phyloP scores from a whole-genome alignment of 108 stramenopile genomes.

The Asterionellopsis glacialis region DNA sequence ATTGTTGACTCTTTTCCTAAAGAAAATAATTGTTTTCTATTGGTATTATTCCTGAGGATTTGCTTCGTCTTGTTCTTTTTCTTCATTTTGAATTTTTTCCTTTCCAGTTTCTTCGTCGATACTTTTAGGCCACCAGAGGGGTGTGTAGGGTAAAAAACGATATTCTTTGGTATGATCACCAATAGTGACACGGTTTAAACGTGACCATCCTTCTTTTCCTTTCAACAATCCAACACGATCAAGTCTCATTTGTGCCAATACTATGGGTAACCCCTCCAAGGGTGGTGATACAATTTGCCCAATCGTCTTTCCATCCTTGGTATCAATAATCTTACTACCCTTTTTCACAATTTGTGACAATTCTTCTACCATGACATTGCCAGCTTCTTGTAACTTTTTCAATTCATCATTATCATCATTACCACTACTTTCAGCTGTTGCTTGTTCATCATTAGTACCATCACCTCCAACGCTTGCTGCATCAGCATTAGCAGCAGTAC shows the following conservation, averaged over 20 bases:
- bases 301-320: constrained; percentile 74
- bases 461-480: constrained; percentile 17
- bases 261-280: constrained; percentile 67
- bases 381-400: constrained; percentile 23
- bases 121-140: constrained; percentile 79
- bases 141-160: constrained; percentile 78
- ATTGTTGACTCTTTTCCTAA: no score
- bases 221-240: constrained; percentile 64
- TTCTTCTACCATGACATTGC: constrained; percentile 37
- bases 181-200: constrained; percentile 66
- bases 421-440: constrained; percentile 13
- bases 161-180: constrained; percentile 52
- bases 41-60: not conserved
- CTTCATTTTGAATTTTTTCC: constrained; percentile 33
- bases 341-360: constrained; percentile 24
- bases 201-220: constrained; percentile 32
- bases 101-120: constrained; percentile 72
- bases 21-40: no score
- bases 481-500: no score
- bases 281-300: constrained; percentile 73
- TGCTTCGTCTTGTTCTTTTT: constrained; percentile 5
- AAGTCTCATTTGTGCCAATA: constrained; percentile 80
- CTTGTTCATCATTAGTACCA: constrained; percentile 17
- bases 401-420: constrained; percentile 34
- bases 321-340: constrained; percentile 68